These are phyloP conservation scores for Shiraia sp. DNA, from an alignment of 2,329 filamentous ascomycete genomes.

Conservation along the genomic window DNA sequence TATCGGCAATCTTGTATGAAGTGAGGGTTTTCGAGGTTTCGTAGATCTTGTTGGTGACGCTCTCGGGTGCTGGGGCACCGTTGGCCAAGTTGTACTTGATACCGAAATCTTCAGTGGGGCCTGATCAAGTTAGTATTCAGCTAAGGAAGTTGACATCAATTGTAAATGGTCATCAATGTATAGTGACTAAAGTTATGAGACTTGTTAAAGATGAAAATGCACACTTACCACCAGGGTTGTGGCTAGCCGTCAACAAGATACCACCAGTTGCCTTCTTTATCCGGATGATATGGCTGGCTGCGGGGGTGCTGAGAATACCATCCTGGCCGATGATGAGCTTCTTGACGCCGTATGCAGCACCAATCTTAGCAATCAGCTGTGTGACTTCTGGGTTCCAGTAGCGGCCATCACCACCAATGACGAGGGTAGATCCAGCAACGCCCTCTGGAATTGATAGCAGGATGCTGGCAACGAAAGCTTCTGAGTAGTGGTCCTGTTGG, in stretches of 20 bases:
- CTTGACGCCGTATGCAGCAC: constrained; percentile 96
- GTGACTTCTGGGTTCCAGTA: constrained; percentile 98
- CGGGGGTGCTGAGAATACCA: constrained; percentile 94
- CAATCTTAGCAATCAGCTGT: constrained; percentile 96
- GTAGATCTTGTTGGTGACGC: constrained; percentile 97
- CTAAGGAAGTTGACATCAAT: too few species aligned
- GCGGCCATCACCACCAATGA: constrained; percentile 95
- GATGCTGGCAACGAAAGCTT: constrained; percentile 92
- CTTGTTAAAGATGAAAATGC: neutral
- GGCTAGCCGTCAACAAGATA: constrained; percentile 93
- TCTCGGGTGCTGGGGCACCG: constrained; percentile 92
- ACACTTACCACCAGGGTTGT: constrained; percentile 90
- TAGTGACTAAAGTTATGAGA: too few species aligned
- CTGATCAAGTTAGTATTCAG: constrained; percentile 50
- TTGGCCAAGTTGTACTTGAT: constrained; percentile 99
- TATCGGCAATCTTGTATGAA: constrained; percentile 88
- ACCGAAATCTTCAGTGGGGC: constrained; percentile 92
- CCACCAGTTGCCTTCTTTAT: constrained; percentile 94
- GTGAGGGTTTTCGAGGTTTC: constrained; percentile 86
- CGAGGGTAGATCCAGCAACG: constrained; percentile 81
- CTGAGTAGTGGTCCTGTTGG: constrained; percentile 92
- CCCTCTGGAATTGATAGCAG: constrained; percentile 96
- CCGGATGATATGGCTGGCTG: constrained; percentile 93
- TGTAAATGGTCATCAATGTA: too few species aligned
- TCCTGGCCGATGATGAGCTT: constrained; percentile 96